Conservation (phyloP, 2,329 filamentous ascomycete species). For the Penicillium sp. region DNA sequence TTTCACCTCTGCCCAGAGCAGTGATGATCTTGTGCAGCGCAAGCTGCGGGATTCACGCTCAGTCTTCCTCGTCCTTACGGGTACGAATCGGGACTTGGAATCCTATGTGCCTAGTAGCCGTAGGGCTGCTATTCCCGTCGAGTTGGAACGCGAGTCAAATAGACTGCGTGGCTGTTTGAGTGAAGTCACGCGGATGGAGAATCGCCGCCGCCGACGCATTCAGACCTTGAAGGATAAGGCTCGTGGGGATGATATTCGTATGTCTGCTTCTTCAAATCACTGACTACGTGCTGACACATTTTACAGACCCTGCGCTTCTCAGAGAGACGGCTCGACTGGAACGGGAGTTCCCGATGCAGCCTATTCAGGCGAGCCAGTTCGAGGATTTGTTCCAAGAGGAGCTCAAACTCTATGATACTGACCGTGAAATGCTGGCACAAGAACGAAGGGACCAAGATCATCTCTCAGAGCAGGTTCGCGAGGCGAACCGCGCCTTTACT, state of each 20-base stretch:
- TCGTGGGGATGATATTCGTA: slow-evolving; percentile 81
- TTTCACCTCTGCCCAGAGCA: slow-evolving; percentile 69
- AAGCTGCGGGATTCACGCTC: slow-evolving; percentile 78
- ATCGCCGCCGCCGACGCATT: slow-evolving; percentile 73
- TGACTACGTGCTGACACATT: neutral
- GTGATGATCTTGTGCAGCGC: slow-evolving; percentile 69
- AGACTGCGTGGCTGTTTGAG: slow-evolving; percentile 78
- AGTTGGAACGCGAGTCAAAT: slow-evolving; percentile 76
- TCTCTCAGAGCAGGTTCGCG: slow-evolving; percentile 67
- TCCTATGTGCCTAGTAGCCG: slow-evolving; percentile 87
- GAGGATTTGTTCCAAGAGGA: slow-evolving; percentile 86
- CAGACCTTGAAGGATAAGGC: slow-evolving; percentile 77
- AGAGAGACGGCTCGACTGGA: slow-evolving; percentile 82
- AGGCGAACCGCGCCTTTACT: slow-evolving; percentile 77
- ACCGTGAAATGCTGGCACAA: slow-evolving; percentile 68
- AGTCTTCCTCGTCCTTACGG: slow-evolving; percentile 73
- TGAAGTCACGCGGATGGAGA: slow-evolving; percentile 81
- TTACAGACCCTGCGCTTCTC: slow-evolving; percentile 69
- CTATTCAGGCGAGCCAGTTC: slow-evolving; percentile 85
- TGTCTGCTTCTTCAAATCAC: slow-evolving; percentile 23
- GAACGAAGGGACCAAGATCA: slow-evolving; percentile 77
- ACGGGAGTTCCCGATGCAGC: slow-evolving; percentile 79
- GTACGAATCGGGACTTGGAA: slow-evolving; percentile 77
- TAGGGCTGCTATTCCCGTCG: slow-evolving; percentile 74
- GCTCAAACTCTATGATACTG: slow-evolving; percentile 77